Evolutionary conservation across 2,329 filamentous ascomycete genomes (phyloP), one percentile per base, ranked within the genome.

Genomic region (Xylariales sp.): DNA sequence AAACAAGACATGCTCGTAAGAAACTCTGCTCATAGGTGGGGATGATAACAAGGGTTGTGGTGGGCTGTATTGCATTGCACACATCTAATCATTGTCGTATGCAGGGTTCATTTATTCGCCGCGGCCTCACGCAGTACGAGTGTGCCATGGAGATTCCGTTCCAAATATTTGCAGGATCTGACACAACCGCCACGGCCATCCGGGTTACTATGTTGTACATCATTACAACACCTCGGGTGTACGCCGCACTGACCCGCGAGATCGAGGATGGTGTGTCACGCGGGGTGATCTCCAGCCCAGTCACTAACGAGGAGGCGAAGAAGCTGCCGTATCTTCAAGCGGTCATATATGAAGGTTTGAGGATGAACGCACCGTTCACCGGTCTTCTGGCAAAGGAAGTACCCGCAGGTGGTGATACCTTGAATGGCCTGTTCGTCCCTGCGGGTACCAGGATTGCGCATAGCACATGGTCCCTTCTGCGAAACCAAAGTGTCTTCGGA

Each of bases 111-210:
- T 76, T 76, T 46, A 62, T 74, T 40, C 61, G 62, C 12, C 64
- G 70, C 42, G 49, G 50, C 3, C 56, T 70, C 12, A 56, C 58
- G 17, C 47, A 53, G 12, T 60, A 69, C 0, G 51, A 69, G 29
- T 65, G 72, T 40, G 55, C 63, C 11, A 65, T 71, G 38, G 57
- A 54, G 19, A 40, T 54, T 1, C 44, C 49, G 1, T 45, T 54
- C 28, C 52, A 57, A 36, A 55, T 55, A 33, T 38, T 41, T 18
- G 56, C 44, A 28, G 57, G 48, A 15, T 70, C 70, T 2, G 75
- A 79, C 45, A 76, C 72, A 5, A 74, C 73, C 0, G 69, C 74
- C 0, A 70, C 65, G 1, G 63, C 66, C 1, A 60, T 78, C 3
- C 67, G 74, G 0, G 57, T 63, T 19, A 72, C 66, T 4, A 42